phyloP scores from a whole-genome alignment of 129 eudicot genomes.

The Logfia minima region DNA sequence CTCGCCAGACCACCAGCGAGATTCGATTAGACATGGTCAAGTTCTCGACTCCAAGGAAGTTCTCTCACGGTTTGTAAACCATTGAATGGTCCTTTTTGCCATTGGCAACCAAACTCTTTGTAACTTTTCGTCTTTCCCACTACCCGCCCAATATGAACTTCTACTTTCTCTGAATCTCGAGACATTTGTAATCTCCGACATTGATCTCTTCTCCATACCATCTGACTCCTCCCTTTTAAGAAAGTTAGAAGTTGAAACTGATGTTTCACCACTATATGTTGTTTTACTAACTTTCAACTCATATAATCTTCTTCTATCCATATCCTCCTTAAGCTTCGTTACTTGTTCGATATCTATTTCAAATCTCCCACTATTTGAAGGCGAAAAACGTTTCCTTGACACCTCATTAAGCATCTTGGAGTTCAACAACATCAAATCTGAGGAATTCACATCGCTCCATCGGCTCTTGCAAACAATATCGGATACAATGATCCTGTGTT shows the following conservation, averaged over 20 bases:
- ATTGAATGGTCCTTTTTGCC: slow-evolving; percentile 52
- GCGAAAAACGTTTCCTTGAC: slow-evolving; percentile 44
- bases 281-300: slow-evolving; percentile 33
- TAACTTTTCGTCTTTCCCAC: slow-evolving; percentile 33
- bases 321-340: slow-evolving; percentile 49
- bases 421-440: slow-evolving; percentile 51
- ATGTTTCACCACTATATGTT: slow-evolving; percentile 21
- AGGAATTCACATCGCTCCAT: slow-evolving; percentile 62
- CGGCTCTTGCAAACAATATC: slow-evolving; percentile 53
- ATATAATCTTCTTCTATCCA: slow-evolving; percentile 41
- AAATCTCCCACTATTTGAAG: slow-evolving; percentile 34
- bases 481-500: slow-evolving; percentile 54
- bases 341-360: slow-evolving; percentile 34
- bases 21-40: slow-evolving; percentile 2
- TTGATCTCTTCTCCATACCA: slow-evolving; percentile 50
- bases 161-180: slow-evolving; percentile 45
- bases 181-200: slow-evolving; percentile 55
- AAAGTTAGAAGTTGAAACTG: slow-evolving; percentile 25
- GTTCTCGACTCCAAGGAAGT: slow-evolving; percentile 25
- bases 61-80: slow-evolving; percentile 51
- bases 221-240: slow-evolving; percentile 1
- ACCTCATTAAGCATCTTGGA: slow-evolving; percentile 54
- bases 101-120: slow-evolving; percentile 57
- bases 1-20: not conserved
- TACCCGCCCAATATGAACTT: slow-evolving; percentile 10